Conservation (phyloP, 768 basidiomycete genomes). For the Leccinum imitatum region DNA sequence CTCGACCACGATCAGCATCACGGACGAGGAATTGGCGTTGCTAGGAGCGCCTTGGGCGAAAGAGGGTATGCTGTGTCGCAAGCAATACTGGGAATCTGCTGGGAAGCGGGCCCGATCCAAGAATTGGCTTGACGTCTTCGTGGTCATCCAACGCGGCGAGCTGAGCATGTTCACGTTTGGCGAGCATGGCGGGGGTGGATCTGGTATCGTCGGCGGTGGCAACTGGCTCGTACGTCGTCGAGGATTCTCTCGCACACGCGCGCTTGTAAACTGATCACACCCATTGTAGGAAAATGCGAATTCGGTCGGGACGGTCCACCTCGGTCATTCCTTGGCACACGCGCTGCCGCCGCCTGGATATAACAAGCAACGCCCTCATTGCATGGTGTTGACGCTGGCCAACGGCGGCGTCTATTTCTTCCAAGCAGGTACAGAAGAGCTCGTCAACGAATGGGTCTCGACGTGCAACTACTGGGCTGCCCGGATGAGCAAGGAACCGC, state of each 20-base stretch:
- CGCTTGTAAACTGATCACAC: constrained; percentile 7
- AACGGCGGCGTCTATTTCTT: constrained; percentile 95
- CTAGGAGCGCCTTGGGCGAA: constrained; percentile 99
- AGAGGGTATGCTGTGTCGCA: constrained; percentile 93
- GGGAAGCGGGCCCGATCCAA: constrained; percentile 87
- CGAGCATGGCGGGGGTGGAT: constrained; percentile 58
- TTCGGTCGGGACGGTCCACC: constrained; percentile 74
- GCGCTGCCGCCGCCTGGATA: constrained; percentile 90
- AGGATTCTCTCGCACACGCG: neutral
- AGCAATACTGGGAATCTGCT: constrained; percentile 88
- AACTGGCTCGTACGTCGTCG: constrained; percentile 88
- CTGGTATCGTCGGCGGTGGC: constrained; percentile 84
- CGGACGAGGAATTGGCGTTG: constrained; percentile 93
- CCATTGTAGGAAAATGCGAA: constrained; percentile 78
- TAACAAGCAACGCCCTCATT: constrained; percentile 85
- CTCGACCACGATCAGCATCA: constrained; percentile 80
- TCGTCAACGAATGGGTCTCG: constrained; percentile 98
- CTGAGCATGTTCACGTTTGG: constrained; percentile 97
- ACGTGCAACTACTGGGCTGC: constrained; percentile 99
- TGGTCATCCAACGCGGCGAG: constrained; percentile 93
- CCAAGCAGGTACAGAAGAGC: constrained; percentile 97
- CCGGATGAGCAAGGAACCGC: constrained; percentile 89
- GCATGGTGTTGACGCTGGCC: constrained; percentile 90
- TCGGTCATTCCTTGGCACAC: constrained; percentile 87
- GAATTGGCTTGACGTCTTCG: constrained; percentile 91